These are phyloP conservation scores for Podaxis rugospora DNA, from an alignment of 768 basidiomycete species.

Conservation along the genomic window DNA sequence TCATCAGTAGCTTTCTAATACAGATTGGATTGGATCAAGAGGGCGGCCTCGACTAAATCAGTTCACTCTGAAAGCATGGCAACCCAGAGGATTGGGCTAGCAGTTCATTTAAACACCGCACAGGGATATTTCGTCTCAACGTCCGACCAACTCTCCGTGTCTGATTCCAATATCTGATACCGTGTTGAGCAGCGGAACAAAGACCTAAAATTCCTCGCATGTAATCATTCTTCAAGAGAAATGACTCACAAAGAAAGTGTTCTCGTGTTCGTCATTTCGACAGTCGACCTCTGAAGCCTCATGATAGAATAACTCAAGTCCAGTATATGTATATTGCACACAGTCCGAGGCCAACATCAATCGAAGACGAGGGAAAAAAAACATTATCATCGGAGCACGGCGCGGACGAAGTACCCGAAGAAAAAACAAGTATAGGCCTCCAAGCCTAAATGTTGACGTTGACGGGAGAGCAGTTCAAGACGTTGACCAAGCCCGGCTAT, in stretches of 20 bases:
- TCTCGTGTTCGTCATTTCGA: neutral
- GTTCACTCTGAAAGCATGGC: neutral
- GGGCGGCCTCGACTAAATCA: neutral
- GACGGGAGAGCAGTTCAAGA: slow-evolving; percentile 6
- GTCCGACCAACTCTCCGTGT: neutral
- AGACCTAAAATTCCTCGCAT: neutral
- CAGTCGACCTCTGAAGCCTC: neutral
- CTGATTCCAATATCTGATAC: neutral
- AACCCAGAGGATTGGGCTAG: neutral
- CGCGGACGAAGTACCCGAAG: neutral
- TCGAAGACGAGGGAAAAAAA: neutral
- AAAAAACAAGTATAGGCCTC: neutral
- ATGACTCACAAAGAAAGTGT: too few relatives aligned
- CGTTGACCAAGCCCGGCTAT: slow-evolving; percentile 1
- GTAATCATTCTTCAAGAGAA: neutral
- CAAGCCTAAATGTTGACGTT: neutral
- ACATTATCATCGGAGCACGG: neutral
- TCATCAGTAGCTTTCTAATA: neutral
- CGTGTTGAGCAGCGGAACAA: neutral
- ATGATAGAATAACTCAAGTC: slow-evolving; percentile 3
- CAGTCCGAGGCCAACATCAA: neutral
- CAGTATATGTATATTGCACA: slow-evolving; percentile 13
- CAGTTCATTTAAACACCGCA: neutral
- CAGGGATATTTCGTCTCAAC: neutral
- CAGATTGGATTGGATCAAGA: neutral